Base-by-base conservation (phyloP, 2,329 filamentous ascomycete species). In the Cyphellophora attinorum region DNA sequence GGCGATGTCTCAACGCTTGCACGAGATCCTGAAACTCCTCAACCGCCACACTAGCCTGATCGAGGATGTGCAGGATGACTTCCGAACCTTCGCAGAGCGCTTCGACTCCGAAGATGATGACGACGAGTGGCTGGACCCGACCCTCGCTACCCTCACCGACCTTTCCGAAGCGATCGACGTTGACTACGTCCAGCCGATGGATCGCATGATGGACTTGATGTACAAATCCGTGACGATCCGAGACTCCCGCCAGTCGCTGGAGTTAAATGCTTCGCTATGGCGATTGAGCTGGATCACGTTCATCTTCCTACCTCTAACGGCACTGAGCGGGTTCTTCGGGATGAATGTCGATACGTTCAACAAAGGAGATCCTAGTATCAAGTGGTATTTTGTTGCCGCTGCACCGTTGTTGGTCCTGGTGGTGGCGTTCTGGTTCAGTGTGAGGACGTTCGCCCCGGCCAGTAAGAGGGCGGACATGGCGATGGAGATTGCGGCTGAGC, bases 171-270 rank as follows among this genome's bases (percentile, higher is more conserved):
- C 58, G 28, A 62, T 70, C 32, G 56, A 65, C 17, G 64, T 70
- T 39, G 68, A 70, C 42, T 54, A 71, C 30, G 56, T 70, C 5
- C 65, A 65, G 34, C 67, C 68, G 4, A 70, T 67, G 1, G 58
- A 60, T 15, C 65, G 62, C 34, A 52, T 71, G 15, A 66, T 60
- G 17, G 38, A 40, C 28, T 16, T 40, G 16, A 33, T 41, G 33
- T 72, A 72, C 46, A 70, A 70, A 42, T 64, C 59, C 6, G 67
- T 72, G 4, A 66, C 61, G 3, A 71, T 72, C 34, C 57, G 67
- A 17, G 68, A 72, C 44, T 31, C 40, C 15, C 35, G 27, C 16
- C 34, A 29, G 13, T 43, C 40, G 4, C 29, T 41, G 30, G 40
- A 40, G 28, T 33, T 41, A 11, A 43, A 41, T 27, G 38, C 31